Conservation (phyloP, 2,329 filamentous ascomycete species). For the Aspergillus oerlinghausenensis region DNA sequence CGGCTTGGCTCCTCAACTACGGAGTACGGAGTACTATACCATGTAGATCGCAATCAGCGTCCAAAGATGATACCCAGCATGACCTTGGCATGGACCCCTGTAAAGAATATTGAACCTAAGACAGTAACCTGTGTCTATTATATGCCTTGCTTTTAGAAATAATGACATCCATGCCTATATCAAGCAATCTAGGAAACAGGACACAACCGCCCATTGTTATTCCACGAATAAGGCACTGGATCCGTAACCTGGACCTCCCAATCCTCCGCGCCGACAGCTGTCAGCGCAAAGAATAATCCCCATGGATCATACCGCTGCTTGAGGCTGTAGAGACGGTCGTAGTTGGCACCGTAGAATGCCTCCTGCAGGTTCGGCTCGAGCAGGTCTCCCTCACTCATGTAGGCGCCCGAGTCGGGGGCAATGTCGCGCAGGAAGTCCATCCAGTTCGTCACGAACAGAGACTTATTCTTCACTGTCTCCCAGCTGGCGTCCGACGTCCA, state of each 20-base stretch:
- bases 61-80: too few relatives aligned
- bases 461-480: conserved; percentile 26
- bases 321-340: conserved; percentile 29
- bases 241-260: conserved; percentile 40
- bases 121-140: background rate
- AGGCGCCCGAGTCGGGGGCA: conserved; percentile 21
- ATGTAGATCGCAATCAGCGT: too few relatives aligned
- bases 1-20: too few relatives aligned
- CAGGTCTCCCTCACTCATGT: conserved; percentile 49
- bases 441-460: conserved; percentile 14
- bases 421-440: conserved; percentile 19
- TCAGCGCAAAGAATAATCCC: conserved; percentile 46
- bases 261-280: conserved; percentile 50
- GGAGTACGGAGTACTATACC: too few relatives aligned
- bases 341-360: conserved; percentile 28
- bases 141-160: background rate
- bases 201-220: conserved; percentile 42
- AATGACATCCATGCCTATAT: too few relatives aligned
- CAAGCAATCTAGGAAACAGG: conserved; percentile 2
- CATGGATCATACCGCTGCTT: conserved; percentile 52
- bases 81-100: too few relatives aligned
- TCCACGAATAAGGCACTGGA: conserved; percentile 13
- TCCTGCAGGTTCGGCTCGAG: conserved; percentile 29
- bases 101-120: too few relatives aligned
- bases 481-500: conserved; percentile 25